Base-by-base conservation (phyloP, 75 land plant genomes). In the Pinus taeda region DNA sequence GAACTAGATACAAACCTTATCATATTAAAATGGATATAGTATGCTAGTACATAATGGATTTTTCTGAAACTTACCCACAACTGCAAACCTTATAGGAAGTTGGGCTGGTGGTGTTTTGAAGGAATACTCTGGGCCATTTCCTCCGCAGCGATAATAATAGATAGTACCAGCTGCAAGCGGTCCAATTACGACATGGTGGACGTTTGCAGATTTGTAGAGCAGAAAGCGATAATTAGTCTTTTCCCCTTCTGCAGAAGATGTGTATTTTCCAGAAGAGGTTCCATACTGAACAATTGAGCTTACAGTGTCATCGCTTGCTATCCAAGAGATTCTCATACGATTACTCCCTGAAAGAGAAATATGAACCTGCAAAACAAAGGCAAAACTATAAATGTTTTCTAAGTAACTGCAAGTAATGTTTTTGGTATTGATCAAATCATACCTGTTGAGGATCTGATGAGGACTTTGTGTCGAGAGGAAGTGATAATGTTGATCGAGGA, bases 61-160 rank as follows among this genome's bases (percentile, higher is more conserved):
- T 49, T 49, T 49, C 55, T 49, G 55, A 66, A 96, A 71, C 84
- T 74, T 64, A 95, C 98, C 98, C 24, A 80, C 85, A 61, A 93
- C 83, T 5, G 78, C 92, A 75, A 95, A 93, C 12, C 78, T 88
- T 42, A 95, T 74, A 21, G 93, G 96, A 42, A 89, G 83, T 2
- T 62, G 57, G 4, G 82, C 24, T 1, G 96, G 98, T 8, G 94
- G 98, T 15, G 94, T 95, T 73, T 70, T 84, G 84, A 95, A 88
- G 21, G 75, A 74, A 81, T 85, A 93, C 73, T 91, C 91, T 0
- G 58, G 86, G 53, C 90, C 90, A 37, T 75, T 56, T 55, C 88
- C 88, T 63, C 97, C 95, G 85, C 93, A 92, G 36, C 86, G 80
- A 61, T 96, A 96, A 77, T 71, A 94, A 79, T 96, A 94, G 21